These are phyloP conservation scores for Gyrodon lividus DNA, from an alignment of 768 basidiomycete genomes.

Conservation along the genomic window DNA sequence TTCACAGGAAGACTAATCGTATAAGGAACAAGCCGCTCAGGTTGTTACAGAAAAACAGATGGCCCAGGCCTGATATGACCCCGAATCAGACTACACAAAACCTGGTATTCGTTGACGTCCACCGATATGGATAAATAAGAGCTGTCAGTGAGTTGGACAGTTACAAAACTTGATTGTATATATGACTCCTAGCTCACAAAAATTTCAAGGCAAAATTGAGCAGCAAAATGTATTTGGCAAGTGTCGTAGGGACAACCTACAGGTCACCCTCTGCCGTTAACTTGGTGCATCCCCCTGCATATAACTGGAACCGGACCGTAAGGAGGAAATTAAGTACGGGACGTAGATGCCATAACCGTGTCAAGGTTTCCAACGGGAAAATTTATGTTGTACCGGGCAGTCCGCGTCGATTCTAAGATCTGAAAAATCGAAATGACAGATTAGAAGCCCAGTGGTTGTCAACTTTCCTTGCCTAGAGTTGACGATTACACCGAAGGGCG, in stretches of 20 bases:
- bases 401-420: slow-evolving; percentile 8
- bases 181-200: slow-evolving; percentile 24
- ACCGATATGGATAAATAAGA: slow-evolving; percentile 32
- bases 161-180: slow-evolving; percentile 28
- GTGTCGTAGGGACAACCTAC: slow-evolving; percentile 15
- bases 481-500: slow-evolving; percentile 14
- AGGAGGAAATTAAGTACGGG: slow-evolving; percentile 10
- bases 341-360: slow-evolving; percentile 28
- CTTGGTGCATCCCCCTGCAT: slow-evolving; percentile 26
- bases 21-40: slow-evolving; percentile 24
- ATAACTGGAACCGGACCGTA: slow-evolving; percentile 34
- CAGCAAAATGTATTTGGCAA: slow-evolving; percentile 21
- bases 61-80: slow-evolving; percentile 13
- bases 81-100: slow-evolving; percentile 24
- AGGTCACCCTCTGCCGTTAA: slow-evolving; percentile 23
- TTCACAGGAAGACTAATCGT: slow-evolving; percentile 37
- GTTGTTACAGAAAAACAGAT: slow-evolving; percentile 16
- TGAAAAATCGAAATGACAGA: slow-evolving; percentile 9
- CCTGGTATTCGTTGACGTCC: slow-evolving; percentile 16
- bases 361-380: slow-evolving; percentile 23
- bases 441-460: slow-evolving; percentile 11
- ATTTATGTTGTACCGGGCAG: slow-evolving; percentile 13
- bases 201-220: slow-evolving; percentile 19
- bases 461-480: slow-evolving; percentile 18
- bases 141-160: slow-evolving; percentile 22